phyloP scores from a whole-genome alignment of 148 eudicot genomes.

The Agrostemma githago region DNA sequence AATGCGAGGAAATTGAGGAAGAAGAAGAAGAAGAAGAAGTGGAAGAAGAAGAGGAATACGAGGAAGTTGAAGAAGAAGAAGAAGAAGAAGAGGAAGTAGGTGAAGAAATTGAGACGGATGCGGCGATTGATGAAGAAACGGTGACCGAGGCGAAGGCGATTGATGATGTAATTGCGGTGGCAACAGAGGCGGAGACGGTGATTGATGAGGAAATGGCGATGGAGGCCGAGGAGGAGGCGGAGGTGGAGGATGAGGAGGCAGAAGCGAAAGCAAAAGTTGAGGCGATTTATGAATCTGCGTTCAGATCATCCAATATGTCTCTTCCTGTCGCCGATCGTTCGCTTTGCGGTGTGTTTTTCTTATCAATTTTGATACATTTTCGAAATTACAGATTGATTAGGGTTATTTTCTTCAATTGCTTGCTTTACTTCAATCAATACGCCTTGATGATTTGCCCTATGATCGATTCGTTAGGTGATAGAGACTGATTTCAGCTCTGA shows the following conservation, averaged over 20 bases:
- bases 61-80: not conserved
- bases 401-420: not conserved
- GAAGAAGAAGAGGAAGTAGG: slow-evolving; percentile 15
- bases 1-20: slow-evolving; percentile 8
- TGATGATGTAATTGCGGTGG: not conserved
- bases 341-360: slow-evolving; percentile 10
- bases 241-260: not conserved
- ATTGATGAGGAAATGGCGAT: not conserved
- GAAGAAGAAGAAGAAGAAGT: slow-evolving; percentile 13
- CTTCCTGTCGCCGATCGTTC: not conserved
- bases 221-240: not conserved
- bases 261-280: not conserved
- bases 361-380: not conserved
- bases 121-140: not conserved
- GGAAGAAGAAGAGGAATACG: slow-evolving; percentile 9
- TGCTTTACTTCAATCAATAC: not conserved
- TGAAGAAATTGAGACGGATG: not conserved
- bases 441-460: not conserved
- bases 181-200: not conserved
- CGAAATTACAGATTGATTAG: not conserved
- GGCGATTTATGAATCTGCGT: not conserved
- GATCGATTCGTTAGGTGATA: not conserved
- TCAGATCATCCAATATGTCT: not conserved
- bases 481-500: not conserved
- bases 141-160: not conserved